These are phyloP conservation scores for Amanita pseudoporphyria DNA, from an alignment of 768 basidiomycete species.

Conservation along the genomic window DNA sequence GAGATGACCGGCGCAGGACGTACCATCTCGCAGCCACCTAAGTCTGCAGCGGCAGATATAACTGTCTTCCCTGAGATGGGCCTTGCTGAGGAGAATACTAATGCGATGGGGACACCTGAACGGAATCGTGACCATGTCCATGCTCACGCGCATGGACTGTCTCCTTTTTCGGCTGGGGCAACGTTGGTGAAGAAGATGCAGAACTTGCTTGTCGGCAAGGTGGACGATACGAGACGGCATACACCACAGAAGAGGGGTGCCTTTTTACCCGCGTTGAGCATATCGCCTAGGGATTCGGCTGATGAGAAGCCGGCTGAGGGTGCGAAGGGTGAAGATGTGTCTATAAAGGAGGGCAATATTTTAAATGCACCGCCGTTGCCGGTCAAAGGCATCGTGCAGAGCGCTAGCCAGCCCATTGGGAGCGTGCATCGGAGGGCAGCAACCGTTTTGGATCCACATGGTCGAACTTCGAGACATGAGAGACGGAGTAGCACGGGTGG, in stretches of 20 bases:
- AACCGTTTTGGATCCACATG: conserved; percentile 64
- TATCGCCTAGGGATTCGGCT: conserved; percentile 18
- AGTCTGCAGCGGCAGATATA: conserved; percentile 60
- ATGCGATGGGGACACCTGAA: not conserved
- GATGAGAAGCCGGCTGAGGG: conserved; percentile 22
- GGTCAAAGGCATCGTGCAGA: conserved; percentile 25
- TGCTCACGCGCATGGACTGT: conserved; percentile 17
- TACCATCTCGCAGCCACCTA: conserved; percentile 30
- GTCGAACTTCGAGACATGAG: conserved; percentile 55
- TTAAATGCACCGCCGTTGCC: conserved; percentile 7
- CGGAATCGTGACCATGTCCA: not conserved
- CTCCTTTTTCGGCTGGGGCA: conserved; percentile 47
- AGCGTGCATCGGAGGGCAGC: conserved; percentile 65
- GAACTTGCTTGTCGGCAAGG: conserved; percentile 47
- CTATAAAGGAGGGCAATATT: conserved; percentile 18
- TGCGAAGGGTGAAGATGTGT: conserved; percentile 17
- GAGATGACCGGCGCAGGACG: conserved; percentile 27
- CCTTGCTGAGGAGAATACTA: conserved; percentile 13
- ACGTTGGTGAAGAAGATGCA: conserved; percentile 75
- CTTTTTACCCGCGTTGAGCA: conserved; percentile 33
- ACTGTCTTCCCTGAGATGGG: conserved; percentile 39
- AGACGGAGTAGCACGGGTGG: conserved; percentile 72
- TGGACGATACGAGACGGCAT: conserved; percentile 32
- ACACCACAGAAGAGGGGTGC: conserved; percentile 32
- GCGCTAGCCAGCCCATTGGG: conserved; percentile 48